Evolutionary conservation across 176 grass and related monocot genomes (phyloP).

Genomic region (Coix lacrymajobi): DNA sequence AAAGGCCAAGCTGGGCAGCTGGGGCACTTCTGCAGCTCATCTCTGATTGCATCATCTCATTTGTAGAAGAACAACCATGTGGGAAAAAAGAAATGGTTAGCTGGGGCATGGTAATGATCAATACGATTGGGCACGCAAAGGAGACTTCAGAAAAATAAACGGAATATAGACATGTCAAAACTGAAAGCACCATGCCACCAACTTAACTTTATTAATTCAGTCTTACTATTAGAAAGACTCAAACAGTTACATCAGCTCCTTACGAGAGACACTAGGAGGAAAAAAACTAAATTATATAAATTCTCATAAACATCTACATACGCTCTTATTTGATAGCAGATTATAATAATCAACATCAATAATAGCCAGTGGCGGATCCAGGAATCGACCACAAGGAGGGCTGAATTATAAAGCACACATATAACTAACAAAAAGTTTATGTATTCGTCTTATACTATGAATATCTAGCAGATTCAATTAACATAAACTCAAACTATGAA

Average conservation of each 20-base stretch:
- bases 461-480: too few relatives aligned
- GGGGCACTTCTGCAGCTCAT: background rate
- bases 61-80: background rate
- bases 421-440: too few relatives aligned
- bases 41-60: background rate
- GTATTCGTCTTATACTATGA: too few relatives aligned
- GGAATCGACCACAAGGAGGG: too few relatives aligned
- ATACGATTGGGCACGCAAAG: background rate
- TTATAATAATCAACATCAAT: too few relatives aligned
- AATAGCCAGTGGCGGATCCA: too few relatives aligned
- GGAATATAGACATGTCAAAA: background rate
- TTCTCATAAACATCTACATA: too few relatives aligned
- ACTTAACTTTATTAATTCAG: background rate
- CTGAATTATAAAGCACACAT: too few relatives aligned
- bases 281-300: too few relatives aligned
- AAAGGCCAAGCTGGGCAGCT: background rate
- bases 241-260: background rate
- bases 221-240: background rate
- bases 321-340: too few relatives aligned
- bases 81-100: background rate
- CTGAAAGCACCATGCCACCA: background rate
- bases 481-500: too few relatives aligned
- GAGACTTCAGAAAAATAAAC: background rate
- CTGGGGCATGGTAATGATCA: background rate
- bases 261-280: background rate